These are phyloP conservation scores for Xerocomus nothofagi DNA, from an alignment of 1,284 basidiomycete genomes.

Conservation along the genomic window DNA sequence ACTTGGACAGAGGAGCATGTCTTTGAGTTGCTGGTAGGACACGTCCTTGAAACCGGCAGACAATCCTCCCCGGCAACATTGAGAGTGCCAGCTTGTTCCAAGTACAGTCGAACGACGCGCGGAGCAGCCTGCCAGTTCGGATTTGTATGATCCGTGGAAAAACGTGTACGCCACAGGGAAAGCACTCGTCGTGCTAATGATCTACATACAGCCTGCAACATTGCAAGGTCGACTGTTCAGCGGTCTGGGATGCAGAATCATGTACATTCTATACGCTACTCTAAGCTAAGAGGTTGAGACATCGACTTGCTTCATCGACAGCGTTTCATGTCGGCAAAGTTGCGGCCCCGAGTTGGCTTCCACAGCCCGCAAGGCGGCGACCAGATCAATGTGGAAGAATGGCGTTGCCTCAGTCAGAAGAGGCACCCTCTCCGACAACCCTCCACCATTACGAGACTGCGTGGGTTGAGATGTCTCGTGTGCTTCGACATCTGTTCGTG, in stretches of 20 bases:
- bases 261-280: not conserved
- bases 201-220: too few relatives aligned
- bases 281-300: not conserved
- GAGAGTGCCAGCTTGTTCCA: not conserved
- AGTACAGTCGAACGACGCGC: too few relatives aligned
- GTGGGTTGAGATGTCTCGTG: conserved; percentile 30
- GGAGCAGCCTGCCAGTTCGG: too few relatives aligned
- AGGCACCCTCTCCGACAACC: conserved; percentile 33
- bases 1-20: conserved; percentile 1
- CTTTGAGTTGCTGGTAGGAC: conserved; percentile 1
- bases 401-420: conserved; percentile 65
- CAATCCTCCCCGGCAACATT: conserved; percentile 15
- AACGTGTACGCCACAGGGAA: too few relatives aligned
- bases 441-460: conserved; percentile 2
- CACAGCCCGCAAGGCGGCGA: conserved; percentile 70
- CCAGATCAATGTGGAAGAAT: conserved; percentile 86
- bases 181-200: too few relatives aligned
- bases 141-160: conserved; percentile 15
- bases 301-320: conserved; percentile 15
- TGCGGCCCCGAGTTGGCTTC: conserved; percentile 38
- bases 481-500: conserved; percentile 38
- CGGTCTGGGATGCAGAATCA: not conserved
- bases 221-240: not conserved
- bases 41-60: conserved; percentile 6
- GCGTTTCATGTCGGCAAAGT: conserved; percentile 10